Conservation (phyloP, 1,139 yeast genomes). For the Taphrina deformans region DNA sequence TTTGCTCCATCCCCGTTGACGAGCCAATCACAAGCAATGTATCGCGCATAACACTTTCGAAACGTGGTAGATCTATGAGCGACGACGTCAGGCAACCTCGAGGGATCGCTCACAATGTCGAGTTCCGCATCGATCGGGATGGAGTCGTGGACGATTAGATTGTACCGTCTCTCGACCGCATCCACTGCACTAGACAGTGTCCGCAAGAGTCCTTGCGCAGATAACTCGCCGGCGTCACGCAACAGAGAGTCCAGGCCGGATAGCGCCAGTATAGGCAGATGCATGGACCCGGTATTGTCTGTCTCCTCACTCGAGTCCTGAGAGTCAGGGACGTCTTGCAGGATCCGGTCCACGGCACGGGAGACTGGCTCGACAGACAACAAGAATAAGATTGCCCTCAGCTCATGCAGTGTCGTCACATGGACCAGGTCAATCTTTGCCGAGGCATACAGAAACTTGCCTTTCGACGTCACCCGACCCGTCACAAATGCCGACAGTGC, state of each 20-base stretch:
- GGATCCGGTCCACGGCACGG: neutral
- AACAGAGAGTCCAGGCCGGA: slow-evolving; percentile 1
- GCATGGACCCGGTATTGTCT: neutral
- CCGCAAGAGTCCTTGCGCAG: neutral
- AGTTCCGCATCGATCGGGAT: slow-evolving; percentile 6
- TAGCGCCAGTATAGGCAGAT: neutral
- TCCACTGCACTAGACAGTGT: neutral
- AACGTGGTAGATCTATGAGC: neutral
- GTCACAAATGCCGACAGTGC: neutral
- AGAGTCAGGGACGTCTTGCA: slow-evolving; percentile 5
- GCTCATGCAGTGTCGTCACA: slow-evolving; percentile 3
- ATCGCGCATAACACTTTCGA: neutral
- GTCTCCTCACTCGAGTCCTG: slow-evolving; percentile 2
- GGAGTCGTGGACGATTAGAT: slow-evolving; percentile 5
- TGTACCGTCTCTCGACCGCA: neutral
- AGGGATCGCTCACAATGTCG: neutral
- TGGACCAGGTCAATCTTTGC: neutral
- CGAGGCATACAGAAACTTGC: slow-evolving; percentile 11
- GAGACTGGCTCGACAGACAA: neutral
- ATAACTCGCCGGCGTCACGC: slow-evolving; percentile 4
- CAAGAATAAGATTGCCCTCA: slow-evolving; percentile 3
- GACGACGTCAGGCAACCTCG: neutral
- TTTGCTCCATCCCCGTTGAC: neutral
- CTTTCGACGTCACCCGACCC: neutral
- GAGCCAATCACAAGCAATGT: slow-evolving; percentile 5